Base-by-base conservation (phyloP, 2,329 filamentous ascomycete species). In the Ilyonectria sp. region DNA sequence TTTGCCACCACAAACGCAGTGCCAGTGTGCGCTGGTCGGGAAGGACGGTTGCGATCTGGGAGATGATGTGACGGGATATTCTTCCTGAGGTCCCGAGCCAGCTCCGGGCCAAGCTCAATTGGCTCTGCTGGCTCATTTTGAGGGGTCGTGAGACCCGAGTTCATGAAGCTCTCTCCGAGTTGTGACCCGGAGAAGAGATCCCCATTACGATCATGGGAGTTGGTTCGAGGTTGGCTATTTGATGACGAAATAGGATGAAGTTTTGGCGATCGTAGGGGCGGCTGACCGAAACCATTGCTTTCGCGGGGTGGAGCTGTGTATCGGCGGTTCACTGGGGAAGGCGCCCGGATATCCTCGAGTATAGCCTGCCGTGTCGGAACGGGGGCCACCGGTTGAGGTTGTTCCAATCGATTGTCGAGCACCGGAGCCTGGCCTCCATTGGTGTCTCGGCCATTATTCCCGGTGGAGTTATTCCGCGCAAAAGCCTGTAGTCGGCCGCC, bases 131-230 rank as follows among this genome's bases (percentile, higher is more conserved):
- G 75, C 54, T 80, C 79, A 33, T 79, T 80, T 17, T 74, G 75
- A 15, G 81, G 81, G 15, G 81, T 81, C 11, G 81, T 81, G 5
- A 80, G 69, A 7, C 80, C 78, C 31, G 81, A 82, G 21, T 79
- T 76, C 79, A 82, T 81, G 46, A 82, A 82, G 52, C 76, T 77
- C 10, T 82, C 81, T 13, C 79, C 80, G 6, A 82, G 76, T 64
- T 82, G 79, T 5, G 81, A 82, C 6, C 81, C 81, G 31, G 75
- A 77, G 46, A 82, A 82, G n/a, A 82, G 63, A 10, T 76, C 77
- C 17, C 63, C 63, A 21, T 69, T 69, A 44, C 65, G 65, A 66
- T 71, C 66, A 57, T 69, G 60, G 29, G 71, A 63, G 43, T 55
- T 63, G 13, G 43, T 54, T 52, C 63, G 70, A 35, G 66, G 58